phyloP scores from a whole-genome alignment of 1,284 basidiomycete species.

The Melampsora americana region DNA sequence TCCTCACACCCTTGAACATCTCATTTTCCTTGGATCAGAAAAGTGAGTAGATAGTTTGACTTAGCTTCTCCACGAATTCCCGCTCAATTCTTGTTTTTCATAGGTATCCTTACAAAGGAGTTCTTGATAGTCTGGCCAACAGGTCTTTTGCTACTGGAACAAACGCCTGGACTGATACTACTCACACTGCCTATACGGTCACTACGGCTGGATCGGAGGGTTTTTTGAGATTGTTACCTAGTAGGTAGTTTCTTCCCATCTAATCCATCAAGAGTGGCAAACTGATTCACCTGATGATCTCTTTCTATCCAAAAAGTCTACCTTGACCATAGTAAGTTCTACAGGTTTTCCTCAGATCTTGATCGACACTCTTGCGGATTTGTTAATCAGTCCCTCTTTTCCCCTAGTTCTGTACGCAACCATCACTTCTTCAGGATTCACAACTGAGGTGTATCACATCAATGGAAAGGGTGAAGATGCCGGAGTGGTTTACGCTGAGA shows the following conservation, averaged over 20 bases:
- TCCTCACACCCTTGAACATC: slow-evolving; percentile 88
- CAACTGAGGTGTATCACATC: slow-evolving; percentile 85
- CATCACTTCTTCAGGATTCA: no score
- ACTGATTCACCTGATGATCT: not conserved
- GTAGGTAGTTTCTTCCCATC: slow-evolving; percentile 46
- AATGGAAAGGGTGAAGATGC: slow-evolving; percentile 85
- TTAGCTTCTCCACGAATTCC: slow-evolving; percentile 8
- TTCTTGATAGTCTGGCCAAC: slow-evolving; percentile 95
- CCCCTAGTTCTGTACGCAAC: slow-evolving; percentile 75
- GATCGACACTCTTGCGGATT: not conserved
- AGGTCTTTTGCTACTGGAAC: slow-evolving; percentile 85
- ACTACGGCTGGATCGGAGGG: slow-evolving; percentile 96
- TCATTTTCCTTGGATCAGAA: slow-evolving; percentile 91
- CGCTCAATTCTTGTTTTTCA: slow-evolving; percentile 49
- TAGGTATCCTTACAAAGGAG: slow-evolving; percentile 84
- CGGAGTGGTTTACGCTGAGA: slow-evolving; percentile 94
- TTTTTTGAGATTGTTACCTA: slow-evolving; percentile 84
- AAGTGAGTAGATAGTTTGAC: slow-evolving; percentile 59
- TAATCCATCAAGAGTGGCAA: not conserved
- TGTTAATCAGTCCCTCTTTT: not conserved
- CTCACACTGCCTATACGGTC: slow-evolving; percentile 75
- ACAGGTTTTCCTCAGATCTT: not conserved
- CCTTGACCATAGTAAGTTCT: slow-evolving; percentile 68
- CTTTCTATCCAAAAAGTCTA: slow-evolving; percentile 62
- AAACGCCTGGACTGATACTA: slow-evolving; percentile 63